These are phyloP conservation scores for Pythium angustatum DNA, from an alignment of 352 stramenopile species.

Conservation along the genomic window DNA sequence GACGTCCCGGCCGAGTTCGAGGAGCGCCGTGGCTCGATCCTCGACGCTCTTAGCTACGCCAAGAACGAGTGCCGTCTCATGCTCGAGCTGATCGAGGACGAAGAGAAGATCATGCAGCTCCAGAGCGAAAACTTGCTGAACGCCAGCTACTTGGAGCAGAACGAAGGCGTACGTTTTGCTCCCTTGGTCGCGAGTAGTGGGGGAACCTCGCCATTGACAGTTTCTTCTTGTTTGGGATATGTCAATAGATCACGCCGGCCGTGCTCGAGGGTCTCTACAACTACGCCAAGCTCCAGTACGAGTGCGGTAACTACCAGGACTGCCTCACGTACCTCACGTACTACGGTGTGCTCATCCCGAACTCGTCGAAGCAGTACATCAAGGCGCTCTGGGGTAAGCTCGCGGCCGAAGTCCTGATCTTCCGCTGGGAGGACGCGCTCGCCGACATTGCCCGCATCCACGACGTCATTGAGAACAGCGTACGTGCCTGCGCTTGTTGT, in stretches of 20 bases:
- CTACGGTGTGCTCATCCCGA: slow-evolving; percentile 87
- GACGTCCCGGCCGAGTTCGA: slow-evolving; percentile 85
- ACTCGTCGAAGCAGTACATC: slow-evolving; percentile 83
- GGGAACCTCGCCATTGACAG: not conserved
- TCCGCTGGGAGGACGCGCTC: slow-evolving; percentile 95
- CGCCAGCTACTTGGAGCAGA: slow-evolving; percentile 75
- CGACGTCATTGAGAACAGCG: slow-evolving; percentile 92
- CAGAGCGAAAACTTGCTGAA: slow-evolving; percentile 85
- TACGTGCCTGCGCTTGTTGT: slow-evolving; percentile 55
- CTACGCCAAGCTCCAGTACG: slow-evolving; percentile 97
- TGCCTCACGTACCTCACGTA: slow-evolving; percentile 90
- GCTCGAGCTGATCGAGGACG: slow-evolving; percentile 81
- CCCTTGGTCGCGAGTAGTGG: not conserved
- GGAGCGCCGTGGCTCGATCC: slow-evolving; percentile 66
- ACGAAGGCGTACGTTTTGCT: slow-evolving; percentile 61
- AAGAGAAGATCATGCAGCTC: slow-evolving; percentile 86
- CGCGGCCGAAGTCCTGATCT: slow-evolving; percentile 95
- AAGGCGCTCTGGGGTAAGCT: slow-evolving; percentile 96
- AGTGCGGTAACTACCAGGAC: slow-evolving; percentile 96
- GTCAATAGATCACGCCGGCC: slow-evolving; percentile 83
- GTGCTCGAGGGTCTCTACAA: slow-evolving; percentile 92
- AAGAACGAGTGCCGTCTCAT: slow-evolving; percentile 78
- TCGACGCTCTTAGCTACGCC: slow-evolving; percentile 72
- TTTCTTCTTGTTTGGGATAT: slow-evolving; percentile 12
- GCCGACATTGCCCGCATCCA: slow-evolving; percentile 94